Percentiles rank a stretch among this genome's conserved stretches.
Conservation (phyloP, 2,329 filamentous ascomycete genomes). For the Elsinoe fawcettii region DNA sequence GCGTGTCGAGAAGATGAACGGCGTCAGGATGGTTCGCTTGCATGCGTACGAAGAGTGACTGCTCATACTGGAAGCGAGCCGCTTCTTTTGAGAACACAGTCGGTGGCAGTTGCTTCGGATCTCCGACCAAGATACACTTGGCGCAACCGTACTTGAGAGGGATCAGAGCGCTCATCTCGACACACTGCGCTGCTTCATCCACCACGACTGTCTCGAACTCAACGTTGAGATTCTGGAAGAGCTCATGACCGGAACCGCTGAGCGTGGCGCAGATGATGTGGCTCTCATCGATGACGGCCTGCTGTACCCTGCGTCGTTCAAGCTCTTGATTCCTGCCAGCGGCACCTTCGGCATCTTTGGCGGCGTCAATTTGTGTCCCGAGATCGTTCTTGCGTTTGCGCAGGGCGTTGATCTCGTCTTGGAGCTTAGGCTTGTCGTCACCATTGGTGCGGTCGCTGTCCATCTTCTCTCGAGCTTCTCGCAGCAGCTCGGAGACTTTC, state of each 20-base stretch:
- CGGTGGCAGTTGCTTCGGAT: constrained; percentile 92
- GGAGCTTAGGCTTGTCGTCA: constrained; percentile 54
- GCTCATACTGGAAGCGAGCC: constrained; percentile 87
- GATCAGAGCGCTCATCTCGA: constrained; percentile 92
- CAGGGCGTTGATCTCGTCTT: constrained; percentile 68
- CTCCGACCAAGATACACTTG: constrained; percentile 94
- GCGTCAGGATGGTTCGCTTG: constrained; percentile 82
- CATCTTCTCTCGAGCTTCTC: constrained; percentile 61
- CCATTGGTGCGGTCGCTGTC: constrained; percentile 45
- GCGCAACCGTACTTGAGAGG: constrained; percentile 94
- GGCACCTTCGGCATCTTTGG: constrained; percentile 77
- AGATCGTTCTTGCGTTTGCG: constrained; percentile 70
- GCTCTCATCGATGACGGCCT: constrained; percentile 81
- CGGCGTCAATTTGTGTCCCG: constrained; percentile 75
- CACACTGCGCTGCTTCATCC: constrained; percentile 95
- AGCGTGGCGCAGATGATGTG: constrained; percentile 93
- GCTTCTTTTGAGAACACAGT: constrained; percentile 93
- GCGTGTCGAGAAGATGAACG: constrained; percentile 89
- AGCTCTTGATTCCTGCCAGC: constrained; percentile 79
- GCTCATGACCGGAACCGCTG: constrained; percentile 91
- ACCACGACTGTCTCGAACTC: constrained; percentile 99
- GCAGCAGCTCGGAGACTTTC: constrained; percentile 56
- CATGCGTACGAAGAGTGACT: constrained; percentile 98
- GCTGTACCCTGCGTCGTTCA: constrained; percentile 73
- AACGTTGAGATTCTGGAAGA: constrained; percentile 88